These are phyloP conservation scores for Aspergillus sp. DNA, from an alignment of 2,329 filamentous ascomycete species.

Conservation along the genomic window DNA sequence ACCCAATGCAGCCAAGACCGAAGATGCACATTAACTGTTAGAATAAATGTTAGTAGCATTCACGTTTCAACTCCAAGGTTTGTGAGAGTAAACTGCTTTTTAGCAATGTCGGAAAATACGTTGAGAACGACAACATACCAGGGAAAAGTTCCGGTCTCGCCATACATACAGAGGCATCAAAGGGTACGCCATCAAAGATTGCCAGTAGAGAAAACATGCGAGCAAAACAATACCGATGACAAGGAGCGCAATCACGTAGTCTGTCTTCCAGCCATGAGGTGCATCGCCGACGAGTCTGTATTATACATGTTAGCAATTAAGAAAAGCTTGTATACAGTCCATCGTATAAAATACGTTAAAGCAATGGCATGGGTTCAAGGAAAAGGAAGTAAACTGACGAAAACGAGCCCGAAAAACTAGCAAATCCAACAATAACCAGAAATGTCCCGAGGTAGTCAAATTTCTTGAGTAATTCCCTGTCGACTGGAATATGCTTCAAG, in stretches of 20 bases:
- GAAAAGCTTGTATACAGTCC: background rate
- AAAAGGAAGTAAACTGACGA: constrained; percentile 38
- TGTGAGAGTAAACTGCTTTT: too few species aligned
- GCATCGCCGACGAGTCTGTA: constrained; percentile 49
- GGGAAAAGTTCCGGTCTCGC: constrained; percentile 59
- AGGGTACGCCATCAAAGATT: constrained; percentile 48
- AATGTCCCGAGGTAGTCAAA: constrained; percentile 60
- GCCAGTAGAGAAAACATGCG: constrained; percentile 58
- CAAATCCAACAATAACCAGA: constrained; percentile 60
- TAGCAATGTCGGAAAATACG: too few species aligned
- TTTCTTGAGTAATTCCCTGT: constrained; percentile 46
- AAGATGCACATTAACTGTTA: constrained; percentile 51
- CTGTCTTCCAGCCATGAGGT: constrained; percentile 57
- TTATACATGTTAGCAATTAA: constrained; percentile 1
- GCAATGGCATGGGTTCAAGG: too few species aligned
- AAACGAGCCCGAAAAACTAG: constrained; percentile 59
- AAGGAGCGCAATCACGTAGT: constrained; percentile 59
- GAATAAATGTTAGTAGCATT: background rate
- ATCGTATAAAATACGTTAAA: too few species aligned
- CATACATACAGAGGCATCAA: constrained; percentile 53
- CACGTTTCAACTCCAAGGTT: too few species aligned
- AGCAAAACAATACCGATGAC: constrained; percentile 56
- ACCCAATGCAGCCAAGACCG: constrained; percentile 59
- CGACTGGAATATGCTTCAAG: constrained; percentile 41
- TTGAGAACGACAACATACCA: constrained; percentile 38